Conservation (phyloP, 495 filamentous ascomycete species). For the Tuber microsphaerosporum region DNA sequence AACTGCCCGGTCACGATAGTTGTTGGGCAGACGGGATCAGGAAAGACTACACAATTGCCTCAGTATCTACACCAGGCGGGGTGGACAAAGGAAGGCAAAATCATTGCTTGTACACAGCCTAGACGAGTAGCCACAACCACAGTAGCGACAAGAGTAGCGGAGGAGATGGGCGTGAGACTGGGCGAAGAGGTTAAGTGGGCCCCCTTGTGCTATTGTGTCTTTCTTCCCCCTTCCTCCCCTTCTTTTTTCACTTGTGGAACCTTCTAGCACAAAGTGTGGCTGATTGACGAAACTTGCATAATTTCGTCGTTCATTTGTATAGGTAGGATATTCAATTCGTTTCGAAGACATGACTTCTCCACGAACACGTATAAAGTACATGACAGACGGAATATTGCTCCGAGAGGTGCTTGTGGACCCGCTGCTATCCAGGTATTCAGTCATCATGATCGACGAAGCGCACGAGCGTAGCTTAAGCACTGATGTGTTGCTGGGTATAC, state of each 20-base stretch:
- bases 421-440: slow-evolving; percentile 82
- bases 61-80: slow-evolving; percentile 82
- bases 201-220: slow-evolving; percentile 5
- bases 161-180: slow-evolving; percentile 83
- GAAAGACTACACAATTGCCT: slow-evolving; percentile 84
- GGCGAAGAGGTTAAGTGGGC: slow-evolving; percentile 60
- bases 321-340: slow-evolving; percentile 87
- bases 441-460: slow-evolving; percentile 98
- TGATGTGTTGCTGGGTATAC: slow-evolving; percentile 82
- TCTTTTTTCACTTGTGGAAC: not conserved
- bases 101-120: slow-evolving; percentile 88
- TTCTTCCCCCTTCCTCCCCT: not conserved
- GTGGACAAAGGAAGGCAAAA: slow-evolving; percentile 74
- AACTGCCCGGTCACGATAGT: slow-evolving; percentile 74
- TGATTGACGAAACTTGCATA: not conserved
- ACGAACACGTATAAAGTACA: slow-evolving; percentile 83
- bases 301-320: slow-evolving; percentile 12
- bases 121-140: slow-evolving; percentile 88
- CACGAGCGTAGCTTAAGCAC: slow-evolving; percentile 94
- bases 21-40: slow-evolving; percentile 82
- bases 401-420: slow-evolving; percentile 92
- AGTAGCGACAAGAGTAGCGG: slow-evolving; percentile 81
- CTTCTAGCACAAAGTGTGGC: not conserved
- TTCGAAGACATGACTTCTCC: slow-evolving; percentile 95
- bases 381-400: slow-evolving; percentile 91